Base-by-base conservation (phyloP, 2,329 filamentous ascomycete species). In the Fonsecaea erecta region DNA sequence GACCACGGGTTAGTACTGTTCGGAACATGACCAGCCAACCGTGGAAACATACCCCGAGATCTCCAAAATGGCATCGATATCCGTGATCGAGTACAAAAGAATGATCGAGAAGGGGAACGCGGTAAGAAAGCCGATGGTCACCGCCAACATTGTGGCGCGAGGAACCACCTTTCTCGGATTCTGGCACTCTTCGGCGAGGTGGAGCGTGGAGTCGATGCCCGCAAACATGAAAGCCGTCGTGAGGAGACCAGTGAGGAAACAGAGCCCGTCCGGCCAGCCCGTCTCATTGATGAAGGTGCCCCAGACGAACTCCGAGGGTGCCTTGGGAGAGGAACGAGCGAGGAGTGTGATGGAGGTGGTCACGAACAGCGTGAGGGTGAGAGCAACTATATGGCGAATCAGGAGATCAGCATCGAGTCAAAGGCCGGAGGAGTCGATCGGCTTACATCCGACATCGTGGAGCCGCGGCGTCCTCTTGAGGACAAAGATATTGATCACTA, bases 211-310 rank as follows among this genome's bases (percentile, higher is more conserved):
- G 54, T 80, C 77, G 1, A 78, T 60, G 0, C 78, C 77, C 3
- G 72, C 74, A 68, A 74, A 79, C 55, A 77, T 76, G 63, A 75
- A 79, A 18, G 74, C 75, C 0, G 77, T 73, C 24, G 74, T 77
- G 12, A 76, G 69, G 2, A 80, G 71, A 0, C 78, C 78, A 0
- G 74, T 78, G 9, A 80, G 68, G 57, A 79, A 80, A 32, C 72
- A 74, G 12, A 77, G 62, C 7, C 68, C 74, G 8, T 63, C 54
- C 14, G 60, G 43, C 64, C 69, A 69, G 21, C 65, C 65, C 1
- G 54, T 64, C 9, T 62, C 32, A 40, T 69, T 66, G 18, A 66
- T 48, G 28, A 56, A 71, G 7, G 51, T 64, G 3, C 48, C 52
- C 62, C 66, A 71, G 46, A 69, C 69, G 24, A 66, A 62, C n/a